A percentile compares a stretch with the other conserved stretches of the same genome.
These are phyloP conservation scores for Akanthomyces dipterigenus DNA, from an alignment of 2,329 filamentous ascomycete genomes.

Conservation along the genomic window DNA sequence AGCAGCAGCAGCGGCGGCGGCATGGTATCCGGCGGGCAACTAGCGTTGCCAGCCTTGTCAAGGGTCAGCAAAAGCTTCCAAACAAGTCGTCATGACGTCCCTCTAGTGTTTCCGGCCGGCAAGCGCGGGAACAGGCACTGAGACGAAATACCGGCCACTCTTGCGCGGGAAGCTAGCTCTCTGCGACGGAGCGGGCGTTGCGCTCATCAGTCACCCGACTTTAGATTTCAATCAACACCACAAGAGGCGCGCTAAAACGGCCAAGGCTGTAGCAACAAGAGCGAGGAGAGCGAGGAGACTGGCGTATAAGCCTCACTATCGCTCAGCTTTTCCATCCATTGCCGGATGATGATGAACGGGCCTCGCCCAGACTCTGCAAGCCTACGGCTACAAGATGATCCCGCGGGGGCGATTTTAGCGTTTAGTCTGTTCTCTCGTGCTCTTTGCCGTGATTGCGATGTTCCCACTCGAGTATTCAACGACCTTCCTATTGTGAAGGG, in stretches of 20 bases:
- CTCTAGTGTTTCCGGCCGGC: too few relatives aligned
- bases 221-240: too few relatives aligned
- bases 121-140: too few relatives aligned
- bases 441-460: neutral
- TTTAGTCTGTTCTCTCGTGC: neutral
- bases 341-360: neutral
- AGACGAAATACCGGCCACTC: too few relatives aligned
- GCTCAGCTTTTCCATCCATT: neutral
- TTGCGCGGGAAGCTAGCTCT: too few relatives aligned
- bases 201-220: too few relatives aligned
- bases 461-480: neutral
- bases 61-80: too few relatives aligned
- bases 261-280: neutral
- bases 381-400: neutral
- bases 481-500: neutral
- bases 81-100: too few relatives aligned
- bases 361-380: neutral
- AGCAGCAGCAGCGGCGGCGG: too few relatives aligned
- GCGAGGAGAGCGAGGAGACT: neutral
- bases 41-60: too few relatives aligned
- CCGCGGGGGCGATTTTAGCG: neutral
- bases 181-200: too few relatives aligned
- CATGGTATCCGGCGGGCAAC: too few relatives aligned
- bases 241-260: neutral
- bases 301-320: neutral